Evolutionary conservation across 2,329 filamentous ascomycete genomes (phyloP), one percentile per base, ranked within the genome.

Genomic region (Zymoseptoria brevis): DNA sequence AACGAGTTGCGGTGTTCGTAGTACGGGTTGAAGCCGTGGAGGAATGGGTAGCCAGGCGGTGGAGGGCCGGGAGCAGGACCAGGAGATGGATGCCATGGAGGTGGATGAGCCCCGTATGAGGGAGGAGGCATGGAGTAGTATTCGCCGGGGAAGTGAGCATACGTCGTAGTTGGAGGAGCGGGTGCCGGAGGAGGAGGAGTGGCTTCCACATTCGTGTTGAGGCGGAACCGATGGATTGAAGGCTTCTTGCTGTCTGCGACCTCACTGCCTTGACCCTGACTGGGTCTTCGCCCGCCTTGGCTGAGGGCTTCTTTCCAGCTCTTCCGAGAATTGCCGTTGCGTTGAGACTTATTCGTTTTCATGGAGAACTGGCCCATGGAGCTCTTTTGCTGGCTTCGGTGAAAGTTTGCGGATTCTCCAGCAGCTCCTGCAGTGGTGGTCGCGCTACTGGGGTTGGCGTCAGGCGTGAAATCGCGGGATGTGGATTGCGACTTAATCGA

Each of bases 401-500:
- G 51, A 3, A 53, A 52, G 3, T 13, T 30, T 19, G 56, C 57
- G 51, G 56, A 41, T 48, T 61, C 60, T 24, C 58, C 59, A 49
- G 48, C 50, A 35, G 49, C 59, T 29, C 26, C 26, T 0, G 26
- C 26, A 29, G 26, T 8, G 26, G 26, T 45, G 35, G 35, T 16
- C 35, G 35, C 6, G 16, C 35, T 45, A 11, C 4, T 16, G 2
- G 35, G 1, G 50, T 21, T 60, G n/a, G 29, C 60, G 29, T 65
- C 64, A 29, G 60, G 58, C 19, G 57, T 65, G 11, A 60, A 59
- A 22, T 66, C 64, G 9, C 61, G 60, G 2, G 49, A 57, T 4
- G 64, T 62, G 8, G 61, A 64, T 19, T 64, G 64, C 8, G 60
- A 60, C 19, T 58, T 60, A 1, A 60, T 56, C 8, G 64, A 66